A percentile compares a stretch with the other conserved stretches of the same genome.
Evolutionary conservation across 768 basidiomycete species (phyloP).

Genomic region (Naganishia onofrii): DNA sequence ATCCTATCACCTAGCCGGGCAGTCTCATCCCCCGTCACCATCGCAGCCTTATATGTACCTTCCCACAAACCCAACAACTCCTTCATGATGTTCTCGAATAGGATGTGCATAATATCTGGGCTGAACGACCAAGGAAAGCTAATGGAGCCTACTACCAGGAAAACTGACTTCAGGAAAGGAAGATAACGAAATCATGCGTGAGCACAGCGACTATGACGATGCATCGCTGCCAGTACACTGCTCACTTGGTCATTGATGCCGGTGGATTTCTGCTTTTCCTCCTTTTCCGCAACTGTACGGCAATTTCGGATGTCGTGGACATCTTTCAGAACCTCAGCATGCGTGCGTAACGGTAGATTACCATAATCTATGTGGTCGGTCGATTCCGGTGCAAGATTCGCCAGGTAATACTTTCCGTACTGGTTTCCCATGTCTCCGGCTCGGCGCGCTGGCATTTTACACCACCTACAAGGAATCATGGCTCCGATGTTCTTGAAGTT

Average conservation of each 20-base stretch:
- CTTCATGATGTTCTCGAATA: conserved; percentile 7
- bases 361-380: background rate
- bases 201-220: too few species aligned
- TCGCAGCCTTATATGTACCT: background rate
- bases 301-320: background rate
- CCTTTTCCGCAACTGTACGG: background rate
- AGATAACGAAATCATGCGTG: too few species aligned
- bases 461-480: background rate
- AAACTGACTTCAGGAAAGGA: too few species aligned
- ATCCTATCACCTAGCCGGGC: background rate
- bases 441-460: background rate
- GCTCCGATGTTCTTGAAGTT: background rate
- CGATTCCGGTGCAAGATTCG: background rate
- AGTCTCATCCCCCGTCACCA: background rate
- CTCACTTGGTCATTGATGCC: background rate
- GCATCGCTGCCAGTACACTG: too few species aligned
- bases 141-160: background rate
- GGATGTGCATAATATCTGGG: conserved; percentile 1
- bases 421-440: background rate
- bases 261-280: background rate
- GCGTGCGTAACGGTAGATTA: background rate
- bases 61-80: background rate
- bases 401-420: background rate
- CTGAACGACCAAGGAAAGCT: background rate
- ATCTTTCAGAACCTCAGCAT: background rate